Evolutionary conservation across 768 basidiomycete genomes (phyloP), one percentile per base, ranked within the genome.

Genomic region (Leccinum imitatum): DNA sequence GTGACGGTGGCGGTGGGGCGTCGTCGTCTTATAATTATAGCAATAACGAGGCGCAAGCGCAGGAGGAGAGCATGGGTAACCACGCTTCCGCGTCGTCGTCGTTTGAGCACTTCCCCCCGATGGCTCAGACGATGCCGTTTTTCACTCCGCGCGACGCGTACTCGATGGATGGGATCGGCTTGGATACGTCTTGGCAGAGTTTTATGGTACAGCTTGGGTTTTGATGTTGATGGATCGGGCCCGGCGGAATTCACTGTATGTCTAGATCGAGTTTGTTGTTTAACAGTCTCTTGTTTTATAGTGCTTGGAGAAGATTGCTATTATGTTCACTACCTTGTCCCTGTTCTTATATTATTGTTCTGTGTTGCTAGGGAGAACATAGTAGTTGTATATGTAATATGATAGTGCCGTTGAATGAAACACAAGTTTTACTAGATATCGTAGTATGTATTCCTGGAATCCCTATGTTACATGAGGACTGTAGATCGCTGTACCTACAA

Each of bases 201-300:
- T 85, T 90, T 48, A 82, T 87, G 48, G 85, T 88, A 68, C 87
- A 89, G 63, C 76, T 90, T 48, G 87, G 87, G 3, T 81, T 80
- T 60, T 78, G 59, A 71, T 48, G 8, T 31, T 8, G 6, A 30
- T n/a, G n/a, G 4, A 44, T 44, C 1, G n/a, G n/a, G 9, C 41
- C 41, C n/a, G 41, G 41, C n/a, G 9, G 41, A 44, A 44, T 44
- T n/a, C 41, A 7, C 17, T 17, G 53, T 44, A 23, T 6, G 39
- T 54, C 8, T 1, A 15, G n/a, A 9, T 44, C 2, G 37, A 37
- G 44, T 46, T 46, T 3, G 15, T 37, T 37, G 37, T 37, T 3
- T 37, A 15, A 14, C 4, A 41, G 39, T 41, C 0, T 47, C 21
- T 23, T 23, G 47, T 48, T 23, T 48, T 6, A 13, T 48, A 21